A percentile compares a stretch with the other conserved stretches of the same genome.
phyloP scores from a whole-genome alignment of 2,329 filamentous ascomycete species.

The Aureobasidium sp. region DNA sequence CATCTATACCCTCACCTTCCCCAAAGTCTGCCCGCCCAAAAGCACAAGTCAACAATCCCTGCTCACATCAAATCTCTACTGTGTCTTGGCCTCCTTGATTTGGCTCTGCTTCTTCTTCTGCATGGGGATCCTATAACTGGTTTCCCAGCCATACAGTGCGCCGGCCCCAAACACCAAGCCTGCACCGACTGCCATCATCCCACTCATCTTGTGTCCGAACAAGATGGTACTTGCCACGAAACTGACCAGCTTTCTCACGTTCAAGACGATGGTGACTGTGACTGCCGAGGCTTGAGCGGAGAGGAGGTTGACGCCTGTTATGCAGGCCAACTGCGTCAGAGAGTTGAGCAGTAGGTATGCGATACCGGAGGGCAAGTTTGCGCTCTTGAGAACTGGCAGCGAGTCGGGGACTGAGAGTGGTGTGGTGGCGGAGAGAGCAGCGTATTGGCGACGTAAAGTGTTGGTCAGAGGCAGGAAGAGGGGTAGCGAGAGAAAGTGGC shows the following conservation, averaged over 20 bases:
- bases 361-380: slow-evolving; percentile 54
- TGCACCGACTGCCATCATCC: slow-evolving; percentile 72
- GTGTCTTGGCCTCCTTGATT: neutral
- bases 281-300: slow-evolving; percentile 81
- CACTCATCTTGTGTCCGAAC: slow-evolving; percentile 76
- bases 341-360: slow-evolving; percentile 68
- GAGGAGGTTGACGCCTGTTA: slow-evolving; percentile 90
- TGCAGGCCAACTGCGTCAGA: slow-evolving; percentile 87
- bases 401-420: slow-evolving; percentile 37
- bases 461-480: slow-evolving; percentile 66
- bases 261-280: slow-evolving; percentile 93
- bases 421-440: slow-evolving; percentile 54
- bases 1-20: too few relatives aligned
- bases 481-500: slow-evolving; percentile 64
- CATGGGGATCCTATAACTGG: slow-evolving; percentile 36
- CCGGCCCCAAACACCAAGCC: slow-evolving; percentile 82
- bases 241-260: slow-evolving; percentile 88
- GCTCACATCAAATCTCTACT: neutral
- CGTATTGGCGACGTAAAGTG: slow-evolving; percentile 56
- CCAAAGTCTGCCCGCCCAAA: too few relatives aligned
- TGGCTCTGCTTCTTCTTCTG: neutral
- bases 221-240: slow-evolving; percentile 86
- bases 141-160: slow-evolving; percentile 80
- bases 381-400: neutral
- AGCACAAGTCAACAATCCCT: too few relatives aligned